Conservation (phyloP, 768 basidiomycete genomes). For the Lactifluus piperatus region DNA sequence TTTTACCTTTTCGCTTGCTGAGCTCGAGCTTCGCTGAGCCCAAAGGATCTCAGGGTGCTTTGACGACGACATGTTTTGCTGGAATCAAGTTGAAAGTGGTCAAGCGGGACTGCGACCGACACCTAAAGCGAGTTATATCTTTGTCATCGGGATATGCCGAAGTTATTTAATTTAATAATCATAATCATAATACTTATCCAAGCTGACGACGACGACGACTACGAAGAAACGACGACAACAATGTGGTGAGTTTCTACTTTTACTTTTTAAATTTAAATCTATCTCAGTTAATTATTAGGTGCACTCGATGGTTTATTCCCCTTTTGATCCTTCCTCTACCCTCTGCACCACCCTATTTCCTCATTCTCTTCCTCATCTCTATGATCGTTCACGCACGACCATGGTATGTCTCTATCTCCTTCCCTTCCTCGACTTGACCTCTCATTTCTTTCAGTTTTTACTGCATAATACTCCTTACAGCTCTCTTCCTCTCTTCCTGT, state of each 20-base stretch:
- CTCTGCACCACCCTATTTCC: slow-evolving; percentile 71
- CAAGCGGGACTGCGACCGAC: background rate
- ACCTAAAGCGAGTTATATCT: background rate
- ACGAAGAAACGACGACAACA: background rate
- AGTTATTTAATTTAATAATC: background rate
- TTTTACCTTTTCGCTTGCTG: slow-evolving; percentile 57
- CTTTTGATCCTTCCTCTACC: slow-evolving; percentile 69
- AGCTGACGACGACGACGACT: background rate
- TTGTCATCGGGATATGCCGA: slow-evolving; percentile 7
- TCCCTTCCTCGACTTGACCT: background rate
- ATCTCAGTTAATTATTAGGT: slow-evolving; percentile 37
- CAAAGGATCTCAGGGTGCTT: slow-evolving; percentile 84
- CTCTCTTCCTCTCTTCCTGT: slow-evolving; percentile 81
- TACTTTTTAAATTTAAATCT: background rate
- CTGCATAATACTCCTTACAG: slow-evolving; percentile 72
- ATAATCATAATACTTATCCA: background rate
- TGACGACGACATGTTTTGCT: slow-evolving; percentile 11
- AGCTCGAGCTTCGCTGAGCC: slow-evolving; percentile 82
- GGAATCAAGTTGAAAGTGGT: background rate
- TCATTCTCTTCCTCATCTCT: slow-evolving; percentile 68
- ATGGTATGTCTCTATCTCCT: slow-evolving; percentile 44
- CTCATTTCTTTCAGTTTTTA: slow-evolving; percentile 51
- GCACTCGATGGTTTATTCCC: slow-evolving; percentile 81
- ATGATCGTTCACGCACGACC: slow-evolving; percentile 75
- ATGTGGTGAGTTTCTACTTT: slow-evolving; percentile 47